Evolutionary conservation across 2,329 filamentous ascomycete species (phyloP), one percentile per base, ranked within the genome.

Genomic region (Plenodomus biglobosus): DNA sequence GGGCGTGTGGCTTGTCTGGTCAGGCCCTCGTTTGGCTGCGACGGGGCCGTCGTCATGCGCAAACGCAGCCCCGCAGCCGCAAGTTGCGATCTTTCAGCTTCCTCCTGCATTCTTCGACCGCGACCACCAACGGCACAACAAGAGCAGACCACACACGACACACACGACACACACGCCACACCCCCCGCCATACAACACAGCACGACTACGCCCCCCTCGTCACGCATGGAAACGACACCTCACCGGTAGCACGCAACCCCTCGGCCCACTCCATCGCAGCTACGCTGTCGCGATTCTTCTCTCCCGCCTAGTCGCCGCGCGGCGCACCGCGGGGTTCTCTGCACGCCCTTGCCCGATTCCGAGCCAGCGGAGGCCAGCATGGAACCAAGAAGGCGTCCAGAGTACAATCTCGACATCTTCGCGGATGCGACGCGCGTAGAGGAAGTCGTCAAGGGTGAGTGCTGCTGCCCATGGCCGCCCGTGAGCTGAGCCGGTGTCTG

Each of bases 381-480:
- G 84, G 84, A 87, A 62, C 78, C 78, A 71, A 80, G 81, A 70
- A 77, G 78, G 62, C 85, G 89, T 50, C 90, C 90, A 64, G 91
- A 96, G 75, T 96, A 95, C 76, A 90, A 89, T 60, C 83, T 99
- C 70, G 92, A 96, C 71, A 86, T 95, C 68, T 95, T 96, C 71
- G 89, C 92, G 50, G 94, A 97, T 74, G 89, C 90, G 42, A 83
- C 84, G 37, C 94, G 88, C 46, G 90, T 96, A 58, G 90, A 88
- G 72, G 92, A 97, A 69, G 87, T 97, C 46, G 86, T 97, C 55
- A 92, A 92, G 84, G 92, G 92, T 92, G 71, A 61, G 58, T 76
- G 54, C n/a, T 40, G 4, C n/a, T 38, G 18, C 21, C 35, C 11
- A 21, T 13, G n/a, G 27, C 3, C 27, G 13, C 11, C 27, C 13